Evolutionary conservation across 805 yeast genomes (phyloP), one percentile per base, ranked within the genome.

Genomic region (Brettanomyces bruxellensis): DNA sequence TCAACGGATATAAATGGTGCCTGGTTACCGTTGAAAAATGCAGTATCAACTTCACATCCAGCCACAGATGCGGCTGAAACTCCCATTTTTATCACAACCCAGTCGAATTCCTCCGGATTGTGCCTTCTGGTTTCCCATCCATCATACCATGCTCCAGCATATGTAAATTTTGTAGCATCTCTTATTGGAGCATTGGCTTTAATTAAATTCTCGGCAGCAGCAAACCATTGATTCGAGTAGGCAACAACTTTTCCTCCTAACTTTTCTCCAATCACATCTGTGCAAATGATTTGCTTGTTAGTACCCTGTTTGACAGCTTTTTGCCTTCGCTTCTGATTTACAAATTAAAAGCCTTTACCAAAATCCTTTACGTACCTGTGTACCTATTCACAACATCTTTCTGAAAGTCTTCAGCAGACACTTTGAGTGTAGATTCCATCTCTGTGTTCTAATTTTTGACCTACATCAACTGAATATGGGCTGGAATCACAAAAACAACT

Each of bases 41-140:
- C 91, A 11, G 99, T 91, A 64, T 93, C 97, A 30, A 91, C 75
- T 64, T 91, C 97, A 57, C 84, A 79, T 11, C 90, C 99, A 42
- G 85, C 73, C 47, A 91, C 63, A 41, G 72, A 72, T 1, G 97
- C 96, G 28, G 84, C 73, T 2, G 86, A 70, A 22, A 90, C 97
- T 18, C 98, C 98, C 62, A 87, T 71, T 60, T 78, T 76, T 62
- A 90, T 67, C 28, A 86, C 70, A 18, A 86, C 96, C 88, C 93
- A 91, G 61, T 91, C 99, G 38, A 85, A 84, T 46, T 79, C 87
- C 46, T 72, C 86, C 1, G 78, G 67, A 64, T 91, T 91, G 71
- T 91, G 99, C 66, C 99, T 76, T 62, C 97, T 75, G 11, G 98
- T 91, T 66, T 91, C 98, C 98, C 98, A 91, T 23, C 99, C 99